Percentiles rank a stretch among this genome's conserved stretches.
phyloP scores from a whole-genome alignment of 805 yeast genomes.

The Sporopachydermia lactativora region DNA sequence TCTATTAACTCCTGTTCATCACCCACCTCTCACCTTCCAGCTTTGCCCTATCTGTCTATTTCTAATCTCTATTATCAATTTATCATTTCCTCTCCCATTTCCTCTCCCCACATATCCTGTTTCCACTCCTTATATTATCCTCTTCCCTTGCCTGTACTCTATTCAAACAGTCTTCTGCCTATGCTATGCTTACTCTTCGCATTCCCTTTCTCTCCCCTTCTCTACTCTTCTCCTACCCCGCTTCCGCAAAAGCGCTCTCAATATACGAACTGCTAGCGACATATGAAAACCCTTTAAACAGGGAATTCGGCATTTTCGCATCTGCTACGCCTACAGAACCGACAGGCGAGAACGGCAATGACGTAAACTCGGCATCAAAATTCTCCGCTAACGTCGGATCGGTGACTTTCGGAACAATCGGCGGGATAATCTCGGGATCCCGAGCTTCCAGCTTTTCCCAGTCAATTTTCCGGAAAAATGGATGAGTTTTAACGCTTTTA shows the following conservation, averaged over 20 bases:
- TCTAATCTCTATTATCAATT: too few relatives aligned
- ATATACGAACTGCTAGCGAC: conserved; percentile 24
- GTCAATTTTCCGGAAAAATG: conserved; percentile 63
- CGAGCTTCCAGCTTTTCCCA: conserved; percentile 49
- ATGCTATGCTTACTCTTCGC: too few relatives aligned
- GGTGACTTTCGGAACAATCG: conserved; percentile 71
- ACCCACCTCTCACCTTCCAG: too few relatives aligned
- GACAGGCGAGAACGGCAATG: conserved; percentile 27
- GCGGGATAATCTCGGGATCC: conserved; percentile 41
- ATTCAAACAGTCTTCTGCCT: too few relatives aligned
- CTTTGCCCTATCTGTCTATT: too few relatives aligned
- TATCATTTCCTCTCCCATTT: too few relatives aligned
- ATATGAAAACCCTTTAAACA: conserved; percentile 22
- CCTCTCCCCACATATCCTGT: too few relatives aligned
- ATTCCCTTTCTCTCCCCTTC: too few relatives aligned
- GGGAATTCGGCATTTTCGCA: neutral
- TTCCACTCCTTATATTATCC: too few relatives aligned
- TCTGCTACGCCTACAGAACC: conserved; percentile 15
- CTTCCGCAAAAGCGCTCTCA: conserved; percentile 10
- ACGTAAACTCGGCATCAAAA: conserved; percentile 68
- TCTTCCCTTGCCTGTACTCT: too few relatives aligned
- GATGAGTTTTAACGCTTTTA: conserved; percentile 39
- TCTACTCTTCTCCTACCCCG: too few relatives aligned
- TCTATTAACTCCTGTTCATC: too few relatives aligned
- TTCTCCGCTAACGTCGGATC: conserved; percentile 77